Evolutionary conservation across 352 stramenopile species (phyloP), one percentile per base, ranked within the genome.

Genomic region (Pythium phragmiticola): DNA sequence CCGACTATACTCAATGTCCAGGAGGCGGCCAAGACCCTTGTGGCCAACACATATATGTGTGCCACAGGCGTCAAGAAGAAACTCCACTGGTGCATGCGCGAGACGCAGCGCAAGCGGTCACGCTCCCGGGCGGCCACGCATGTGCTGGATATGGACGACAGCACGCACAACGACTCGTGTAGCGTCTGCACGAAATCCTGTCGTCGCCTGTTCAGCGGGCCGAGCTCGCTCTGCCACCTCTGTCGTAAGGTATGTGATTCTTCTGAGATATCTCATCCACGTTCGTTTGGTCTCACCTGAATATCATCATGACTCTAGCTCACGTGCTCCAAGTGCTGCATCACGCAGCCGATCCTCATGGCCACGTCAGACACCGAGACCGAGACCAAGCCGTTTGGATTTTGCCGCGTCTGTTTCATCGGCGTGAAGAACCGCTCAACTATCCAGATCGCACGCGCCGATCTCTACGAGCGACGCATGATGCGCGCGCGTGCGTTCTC

Each of bases 21-120:
- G 28, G 75, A 88, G 28, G 62, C 74, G n/a, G 65, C 76, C 14
- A 69, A 64, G 41, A 74, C 68, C 33, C 67, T 86, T 26, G 21
- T 70, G 4, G 57, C 63, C 8, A 65, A 43, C 19, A 50, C 68
- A 28, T 69, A 72, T 50, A 66, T 73, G 12, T 74, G 77, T 14
- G 60, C 70, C 19, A 76, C 73, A 11, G 75, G 76, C 7, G 59
- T 82, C 21, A 76, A 75, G 54, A 88, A 86, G 71, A 88, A 86
- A 34, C 56, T 88, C 42, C 64, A 77, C 41, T 86, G 76, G 67
- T 79, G 75, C 42, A 50, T 82, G 59, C 64, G 74, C 42, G 70
- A 76, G 34, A 68, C 54, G 12, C 42, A 57, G 50, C 59, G 42
- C 54, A 63, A 69, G 55, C 57, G 51, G 0, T 47, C 53, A 7